Evolutionary conservation across 257 asterid species (phyloP), one percentile per base, ranked within the genome.

Genomic region (Nyctanthes arbortristis): DNA sequence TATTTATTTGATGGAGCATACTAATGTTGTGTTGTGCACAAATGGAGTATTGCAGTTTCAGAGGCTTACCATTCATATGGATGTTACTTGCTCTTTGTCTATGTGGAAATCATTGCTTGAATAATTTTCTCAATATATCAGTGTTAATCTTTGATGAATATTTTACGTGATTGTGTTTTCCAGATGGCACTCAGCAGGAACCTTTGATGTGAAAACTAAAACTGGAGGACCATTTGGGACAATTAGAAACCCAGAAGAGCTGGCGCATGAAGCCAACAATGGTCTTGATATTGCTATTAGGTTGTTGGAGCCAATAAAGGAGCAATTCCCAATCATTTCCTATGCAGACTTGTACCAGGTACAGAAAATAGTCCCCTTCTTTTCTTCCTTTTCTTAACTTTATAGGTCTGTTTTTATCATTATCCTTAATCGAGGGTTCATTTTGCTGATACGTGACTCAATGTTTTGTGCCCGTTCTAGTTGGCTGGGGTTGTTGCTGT

Each of bases 151-250:
- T 43, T 36, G 75, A 9, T 55, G 36, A 35, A 5, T 14, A 11
- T 28, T 33, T 27, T 22, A 30, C 27, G 39, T 32, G 4, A 14
- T 55, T 61, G 36, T 65, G 61, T 75, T 8, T 25, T 69, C 18
- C 66, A 81, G 89, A 63, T 81, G 85, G 86, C 87, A 77, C 72
- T 71, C 86, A 3, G 83, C 84, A 58, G 83, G 82, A 60, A 76
- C 87, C 0, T 88, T 82, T 72, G 96, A 90, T 74, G 77, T 81
- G 69, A 66, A 79, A 69, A 84, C 90, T 22, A 90, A 83, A 78
- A 86, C 91, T 2, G 96, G 92, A 22, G 97, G 97, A 16, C 97
- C 97, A 7, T 90, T 90, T 35, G 96, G 97, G 59, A 90, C 97
- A 1, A 90, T 86, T 61, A 84, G 79, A 75, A 69, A 80, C 63